Evolutionary conservation across 352 stramenopile species (phyloP).

Genomic region (Aphanomyces stellatus): DNA sequence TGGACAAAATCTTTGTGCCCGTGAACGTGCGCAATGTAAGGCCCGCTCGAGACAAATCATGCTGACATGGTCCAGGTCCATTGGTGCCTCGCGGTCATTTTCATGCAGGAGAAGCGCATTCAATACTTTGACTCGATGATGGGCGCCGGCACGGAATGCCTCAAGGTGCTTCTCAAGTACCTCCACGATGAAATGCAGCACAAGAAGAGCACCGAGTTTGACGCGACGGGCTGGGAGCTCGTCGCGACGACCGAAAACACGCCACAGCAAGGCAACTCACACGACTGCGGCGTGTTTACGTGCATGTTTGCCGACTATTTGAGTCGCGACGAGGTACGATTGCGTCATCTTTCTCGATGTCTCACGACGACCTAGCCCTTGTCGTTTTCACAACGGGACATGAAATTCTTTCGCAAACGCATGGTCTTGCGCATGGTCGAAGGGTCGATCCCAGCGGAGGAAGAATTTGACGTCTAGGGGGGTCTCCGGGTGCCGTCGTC

Average conservation of each 20-base stretch:
- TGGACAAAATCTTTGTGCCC: slow-evolving; percentile 85
- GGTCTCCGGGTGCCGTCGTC: not conserved
- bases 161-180: slow-evolving; percentile 70
- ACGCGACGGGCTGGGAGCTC: slow-evolving; percentile 52
- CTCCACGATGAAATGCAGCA: slow-evolving; percentile 75
- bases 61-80: slow-evolving; percentile 40
- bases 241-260: slow-evolving; percentile 48
- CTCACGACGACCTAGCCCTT: slow-evolving; percentile 30
- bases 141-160: slow-evolving; percentile 50
- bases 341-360: not conserved
- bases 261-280: slow-evolving; percentile 73
- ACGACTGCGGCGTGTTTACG: slow-evolving; percentile 78
- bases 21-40: slow-evolving; percentile 82
- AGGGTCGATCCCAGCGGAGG: slow-evolving; percentile 50
- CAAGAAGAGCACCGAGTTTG: slow-evolving; percentile 71
- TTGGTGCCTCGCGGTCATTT: slow-evolving; percentile 82
- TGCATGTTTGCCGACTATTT: slow-evolving; percentile 82
- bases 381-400: slow-evolving; percentile 69
- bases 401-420: slow-evolving; percentile 73
- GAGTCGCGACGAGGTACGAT: slow-evolving; percentile 47
- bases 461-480: slow-evolving; percentile 32
- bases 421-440: slow-evolving; percentile 69
- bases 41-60: not conserved
- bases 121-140: slow-evolving; percentile 86
- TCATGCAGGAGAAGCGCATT: slow-evolving; percentile 82